Evolutionary conservation across 148 eudicot genomes (phyloP), one percentile per base, ranked within the genome.

Genomic region (Cornus florida): DNA sequence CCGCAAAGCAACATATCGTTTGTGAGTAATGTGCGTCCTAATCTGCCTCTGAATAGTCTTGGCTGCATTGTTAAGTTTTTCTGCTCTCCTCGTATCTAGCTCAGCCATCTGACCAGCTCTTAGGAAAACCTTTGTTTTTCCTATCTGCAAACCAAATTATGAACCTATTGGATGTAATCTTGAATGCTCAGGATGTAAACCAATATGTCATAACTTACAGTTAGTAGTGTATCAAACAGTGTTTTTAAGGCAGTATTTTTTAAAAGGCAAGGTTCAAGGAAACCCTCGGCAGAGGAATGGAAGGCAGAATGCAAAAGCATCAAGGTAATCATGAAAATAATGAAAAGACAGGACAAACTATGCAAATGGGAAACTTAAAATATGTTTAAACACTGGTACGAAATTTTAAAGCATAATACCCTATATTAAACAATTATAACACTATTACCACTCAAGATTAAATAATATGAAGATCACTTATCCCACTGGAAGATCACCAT

Each of bases 51-150:
- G 97, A 77, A 96, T 90, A 65, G 75, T 80, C 85, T 86, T 93
- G 79, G 94, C 94, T 75, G 97, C 94, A 83, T 82, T 86, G 80
- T 79, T 86, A 67, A 93, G 92, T 80, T 92, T 93, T 78, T 83
- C 88, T 32, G 91, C 86, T 81, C 95, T 89, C 24, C 81, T 88
- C 14, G 92, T 85, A 93, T 96, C 99, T 74, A 96, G 87, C 69
- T 91, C 95, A 41, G 97, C 99, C 98, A 96, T 92, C 82, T 96
- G 98, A 82, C 98, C 99, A 75, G 97, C 97, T 89, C 98, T 90
- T 72, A 96, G 82, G 73, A 96, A 96, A 77, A 96, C 89, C 86
- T 96, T 93, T 48, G 95, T 86, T 84, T 89, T 90, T 43, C 99
- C 99, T 68, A 91, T 90, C 99, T 96, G 90, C 85, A 89, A 83